Conservation (phyloP, 2,329 filamentous ascomycete species). For the Talaromyces sp. region DNA sequence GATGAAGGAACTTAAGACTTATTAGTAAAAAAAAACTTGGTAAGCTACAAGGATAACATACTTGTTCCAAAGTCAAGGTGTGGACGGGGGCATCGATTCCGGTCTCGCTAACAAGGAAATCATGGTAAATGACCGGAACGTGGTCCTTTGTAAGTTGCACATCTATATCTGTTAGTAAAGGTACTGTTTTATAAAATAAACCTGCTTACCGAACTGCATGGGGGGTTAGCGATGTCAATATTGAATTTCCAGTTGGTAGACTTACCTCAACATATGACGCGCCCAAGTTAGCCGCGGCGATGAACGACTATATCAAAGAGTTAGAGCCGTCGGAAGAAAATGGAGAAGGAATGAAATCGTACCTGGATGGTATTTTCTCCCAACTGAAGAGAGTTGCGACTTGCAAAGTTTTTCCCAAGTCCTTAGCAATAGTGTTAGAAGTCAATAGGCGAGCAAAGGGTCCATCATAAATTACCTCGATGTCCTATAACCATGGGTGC, state of each 20-base stretch:
- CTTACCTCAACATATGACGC: constrained; percentile 62
- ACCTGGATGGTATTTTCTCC: constrained; percentile 85
- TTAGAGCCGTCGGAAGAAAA: constrained; percentile 8
- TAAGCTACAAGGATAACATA: constrained; percentile 8
- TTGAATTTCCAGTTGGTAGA: background rate
- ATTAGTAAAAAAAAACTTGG: constrained; percentile 1
- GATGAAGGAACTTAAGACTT: constrained; percentile 64
- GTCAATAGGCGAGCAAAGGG: background rate
- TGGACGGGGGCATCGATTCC: constrained; percentile 96
- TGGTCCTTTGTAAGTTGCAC: constrained; percentile 98
- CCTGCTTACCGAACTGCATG: constrained; percentile 19
- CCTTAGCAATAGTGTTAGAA: constrained; percentile 54
- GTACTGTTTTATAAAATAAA: background rate
- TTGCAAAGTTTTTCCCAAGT: constrained; percentile 81
- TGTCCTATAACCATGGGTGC: constrained; percentile 78
- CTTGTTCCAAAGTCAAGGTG: constrained; percentile 84
- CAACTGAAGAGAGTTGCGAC: constrained; percentile 81
- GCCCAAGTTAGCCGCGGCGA: constrained; percentile 88
- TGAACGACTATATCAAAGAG: constrained; percentile 63
- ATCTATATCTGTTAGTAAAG: constrained; percentile 48
- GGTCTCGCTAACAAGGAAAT: constrained; percentile 95
- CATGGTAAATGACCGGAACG: constrained; percentile 96
- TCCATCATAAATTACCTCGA: constrained; percentile 37
- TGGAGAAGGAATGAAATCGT: background rate
- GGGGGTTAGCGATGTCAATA: background rate